phyloP scores from a whole-genome alignment of 352 stramenopile genomes.

The Phytophthora podocarpi region DNA sequence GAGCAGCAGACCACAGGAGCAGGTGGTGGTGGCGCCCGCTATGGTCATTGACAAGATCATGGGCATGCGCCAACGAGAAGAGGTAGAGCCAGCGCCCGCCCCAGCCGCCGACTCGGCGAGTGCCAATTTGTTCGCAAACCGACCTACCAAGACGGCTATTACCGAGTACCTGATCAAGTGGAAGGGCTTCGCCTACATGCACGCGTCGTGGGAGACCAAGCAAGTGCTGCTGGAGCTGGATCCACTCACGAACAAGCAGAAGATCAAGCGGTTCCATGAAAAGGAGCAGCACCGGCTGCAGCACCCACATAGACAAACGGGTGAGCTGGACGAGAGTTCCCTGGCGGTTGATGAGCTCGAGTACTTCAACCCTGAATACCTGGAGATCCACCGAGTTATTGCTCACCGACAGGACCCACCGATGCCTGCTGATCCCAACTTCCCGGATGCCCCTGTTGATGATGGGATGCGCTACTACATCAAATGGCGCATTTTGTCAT shows the following conservation, averaged over 20 bases:
- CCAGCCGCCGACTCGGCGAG: conserved; percentile 31
- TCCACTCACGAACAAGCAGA: conserved; percentile 84
- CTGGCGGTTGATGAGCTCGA: conserved; percentile 62
- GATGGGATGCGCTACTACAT: conserved; percentile 84
- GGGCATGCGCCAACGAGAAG: conserved; percentile 61
- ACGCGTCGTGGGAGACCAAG: conserved; percentile 84
- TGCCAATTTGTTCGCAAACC: conserved; percentile 46
- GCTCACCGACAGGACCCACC: conserved; percentile 73
- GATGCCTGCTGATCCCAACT: conserved; percentile 52
- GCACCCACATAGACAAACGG: conserved; percentile 49
- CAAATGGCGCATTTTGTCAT: conserved; percentile 88
- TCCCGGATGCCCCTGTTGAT: conserved; percentile 81
- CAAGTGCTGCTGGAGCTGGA: conserved; percentile 82
- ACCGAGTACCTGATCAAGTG: conserved; percentile 92
- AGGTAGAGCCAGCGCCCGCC: conserved; percentile 31
- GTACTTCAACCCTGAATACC: conserved; percentile 92
- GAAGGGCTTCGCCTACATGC: conserved; percentile 91
- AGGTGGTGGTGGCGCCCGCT: conserved; percentile 16
- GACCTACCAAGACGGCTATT: conserved; percentile 40
- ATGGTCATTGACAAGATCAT: conserved; percentile 93
- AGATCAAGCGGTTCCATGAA: conserved; percentile 89
- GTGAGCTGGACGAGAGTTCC: conserved; percentile 41
- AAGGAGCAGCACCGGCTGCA: conserved; percentile 65
- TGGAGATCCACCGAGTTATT: conserved; percentile 90
- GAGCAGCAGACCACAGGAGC: conserved; percentile 4